Evolutionary conservation across 1,284 basidiomycete species (phyloP), one percentile per base, ranked within the genome.

Genomic region (Cutaneotrichosporon cavernicola): DNA sequence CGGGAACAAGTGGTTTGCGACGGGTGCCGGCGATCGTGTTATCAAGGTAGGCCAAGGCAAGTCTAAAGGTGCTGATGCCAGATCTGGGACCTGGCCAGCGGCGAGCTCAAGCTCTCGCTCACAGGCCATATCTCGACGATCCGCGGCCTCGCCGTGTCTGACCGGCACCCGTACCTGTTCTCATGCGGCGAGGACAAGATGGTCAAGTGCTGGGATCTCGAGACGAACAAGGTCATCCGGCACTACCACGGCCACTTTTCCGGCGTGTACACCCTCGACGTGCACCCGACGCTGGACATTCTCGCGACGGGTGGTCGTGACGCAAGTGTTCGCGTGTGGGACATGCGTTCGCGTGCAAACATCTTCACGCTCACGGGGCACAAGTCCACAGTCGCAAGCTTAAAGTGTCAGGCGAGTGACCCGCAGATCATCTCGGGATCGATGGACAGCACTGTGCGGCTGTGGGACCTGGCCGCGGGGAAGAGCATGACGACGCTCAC

Each of bases 161-260:
- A 89, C 9, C 83, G 96, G 63, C 96, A 98, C 82, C 97, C 96
- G 2, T 99, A 99, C 80, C 82, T 99, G 31, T 99, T 99, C 79
- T 97, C 93, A 8, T 94, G 91, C 66, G 94, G 92, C 60, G 96
- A 99, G 81, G 96, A 99, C 82, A 98, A 98, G 91, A 97, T 97
- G 92, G 95, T 99, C 53, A 99, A 98, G 83, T 99, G 97, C 75
- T 99, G 97, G 97, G 96, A 99, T 76, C 82, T 99, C 61, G 97
- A 99, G 81, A 90, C 91, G 22, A 99, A 99, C 85, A 97, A 97
- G 80, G 96, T 99, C 68, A 98, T 99, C 68, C 86, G 96, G 49
- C 94, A 98, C 79, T 99, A 99, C 79, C 94, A 97, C 76, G 96
- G 96, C 1, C 96, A 99, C 80, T 86, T 97, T 43, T 97, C 94